Base-by-base conservation (phyloP, 2,329 filamentous ascomycete genomes). In the Hymenoscyphus infarciens region DNA sequence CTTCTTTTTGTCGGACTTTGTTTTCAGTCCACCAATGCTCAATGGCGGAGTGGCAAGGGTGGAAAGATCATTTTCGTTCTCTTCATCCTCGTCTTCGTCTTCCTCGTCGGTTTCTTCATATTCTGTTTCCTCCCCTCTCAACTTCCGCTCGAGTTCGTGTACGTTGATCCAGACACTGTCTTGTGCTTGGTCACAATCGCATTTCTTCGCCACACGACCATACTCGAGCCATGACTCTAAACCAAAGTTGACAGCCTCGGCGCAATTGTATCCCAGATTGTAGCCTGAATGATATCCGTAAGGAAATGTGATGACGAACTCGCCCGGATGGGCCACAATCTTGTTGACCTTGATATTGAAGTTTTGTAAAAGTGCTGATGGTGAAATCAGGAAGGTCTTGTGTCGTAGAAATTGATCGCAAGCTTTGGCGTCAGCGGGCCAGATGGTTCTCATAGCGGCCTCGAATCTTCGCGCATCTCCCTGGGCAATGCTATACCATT, bases 161-260 rank as follows among this genome's bases (percentile, higher is more conserved):
- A 98, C 92, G 73, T 99, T 93, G 60, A 99, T 92, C 93, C 96
- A 99, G 3, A 99, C 95, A 72, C 94, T 98, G 79, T 99, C 95
- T 64, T 96, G 87, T 68, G 97, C 93, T 64, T 95, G 86, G 71
- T 95, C 92, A 74, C 95, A 99, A 73, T 98, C 89, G 77, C 95
- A 99, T 75, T 95, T 96, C 77, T 97, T 97, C 16, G 95, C 95
- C 69, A 97, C 92, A 71, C 92, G 91, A 25, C 93, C 95, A 80
- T 95, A 97, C 58, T 96, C 89, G 55, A 99, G 79, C 95, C 95
- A 99, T 33, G 91, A 89, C 69, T 97, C 93, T 8, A 96, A 87
- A 5, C 94, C 95, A 75, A 99, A 99, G 74, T 99, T 99, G 78
- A 99, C 95, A 7, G 95, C 97, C 75, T 99, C 95, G 31, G 95